Conservation (phyloP, 805 yeast species). For the Candida cerambycidarum region DNA sequence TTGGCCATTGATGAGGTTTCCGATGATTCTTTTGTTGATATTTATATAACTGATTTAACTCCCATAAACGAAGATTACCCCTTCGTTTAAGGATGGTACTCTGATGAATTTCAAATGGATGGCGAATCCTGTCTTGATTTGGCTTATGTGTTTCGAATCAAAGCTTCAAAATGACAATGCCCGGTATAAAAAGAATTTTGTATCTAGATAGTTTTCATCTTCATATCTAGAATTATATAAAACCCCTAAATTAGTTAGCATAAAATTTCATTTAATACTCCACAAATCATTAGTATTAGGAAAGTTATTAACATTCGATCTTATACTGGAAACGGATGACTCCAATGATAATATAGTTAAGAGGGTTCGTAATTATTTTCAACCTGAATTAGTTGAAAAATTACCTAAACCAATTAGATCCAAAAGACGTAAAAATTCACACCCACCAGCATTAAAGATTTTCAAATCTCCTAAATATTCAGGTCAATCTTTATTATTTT, state of each 20-base stretch:
- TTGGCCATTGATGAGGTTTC: background rate
- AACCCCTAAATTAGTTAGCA: background rate
- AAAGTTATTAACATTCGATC: background rate
- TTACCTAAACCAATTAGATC: background rate
- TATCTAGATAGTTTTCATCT: background rate
- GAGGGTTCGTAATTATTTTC: constrained; percentile 1
- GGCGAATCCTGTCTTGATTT: background rate
- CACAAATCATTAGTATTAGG: background rate
- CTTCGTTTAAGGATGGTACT: background rate
- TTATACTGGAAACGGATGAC: background rate
- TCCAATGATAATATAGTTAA: background rate
- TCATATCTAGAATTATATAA: constrained; percentile 1
- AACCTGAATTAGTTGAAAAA: background rate
- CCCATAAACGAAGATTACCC: background rate
- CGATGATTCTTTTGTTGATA: background rate
- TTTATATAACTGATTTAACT: constrained; percentile 3
- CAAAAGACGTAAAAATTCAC: background rate
- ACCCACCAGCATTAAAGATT: background rate
- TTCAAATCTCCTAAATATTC: constrained; percentile 5
- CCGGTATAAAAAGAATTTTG: background rate
- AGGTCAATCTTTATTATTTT: constrained; percentile 7
- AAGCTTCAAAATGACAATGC: background rate
- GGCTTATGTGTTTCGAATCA: background rate
- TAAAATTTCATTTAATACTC: background rate
- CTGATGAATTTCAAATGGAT: background rate